Evolutionary conservation across 768 basidiomycete genomes (phyloP).

Genomic region (Cystofilobasidium ferigula): DNA sequence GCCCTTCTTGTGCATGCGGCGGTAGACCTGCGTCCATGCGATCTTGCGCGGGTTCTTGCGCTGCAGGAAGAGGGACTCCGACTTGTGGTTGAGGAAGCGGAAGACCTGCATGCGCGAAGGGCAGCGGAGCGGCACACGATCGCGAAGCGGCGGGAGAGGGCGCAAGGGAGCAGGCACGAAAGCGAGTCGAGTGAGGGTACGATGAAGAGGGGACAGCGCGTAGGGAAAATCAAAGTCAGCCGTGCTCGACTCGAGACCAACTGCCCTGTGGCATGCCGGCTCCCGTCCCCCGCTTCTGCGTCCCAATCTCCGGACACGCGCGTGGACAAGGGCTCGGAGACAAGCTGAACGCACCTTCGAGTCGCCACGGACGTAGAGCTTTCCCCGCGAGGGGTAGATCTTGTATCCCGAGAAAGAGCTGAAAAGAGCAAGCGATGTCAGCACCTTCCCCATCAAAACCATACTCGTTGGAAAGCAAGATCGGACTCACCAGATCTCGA

Average conservation of each 20-base stretch:
- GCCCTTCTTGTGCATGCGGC: constrained; percentile 99
- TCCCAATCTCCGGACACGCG: no score
- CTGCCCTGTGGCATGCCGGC: no score
- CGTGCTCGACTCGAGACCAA: no score
- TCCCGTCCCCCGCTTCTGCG: no score
- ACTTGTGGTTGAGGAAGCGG: constrained; percentile 89
- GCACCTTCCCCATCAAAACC: no score
- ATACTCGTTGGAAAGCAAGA: no score
- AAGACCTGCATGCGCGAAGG: constrained; percentile 55
- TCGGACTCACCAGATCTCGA: constrained; percentile 99
- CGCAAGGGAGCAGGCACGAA: no score
- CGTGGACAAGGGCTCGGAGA: no score
- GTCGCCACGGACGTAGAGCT: constrained; percentile 88
- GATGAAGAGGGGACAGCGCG: background rate
- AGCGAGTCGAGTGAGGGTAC: no score
- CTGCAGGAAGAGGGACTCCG: constrained; percentile 90
- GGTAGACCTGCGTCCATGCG: constrained; percentile 88
- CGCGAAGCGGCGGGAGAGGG: no score
- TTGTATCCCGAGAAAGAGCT: constrained; percentile 91
- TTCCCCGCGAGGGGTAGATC: constrained; percentile 97
- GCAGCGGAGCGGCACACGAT: no score
- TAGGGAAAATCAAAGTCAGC: background rate
- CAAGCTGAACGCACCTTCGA: constrained; percentile 57
- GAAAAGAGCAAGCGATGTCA: no score
- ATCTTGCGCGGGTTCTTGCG: constrained; percentile 99